A percentile compares a stretch with the other conserved stretches of the same genome.
Conservation (phyloP, 441 rosid genomes). For the Populus hybrid region DNA sequence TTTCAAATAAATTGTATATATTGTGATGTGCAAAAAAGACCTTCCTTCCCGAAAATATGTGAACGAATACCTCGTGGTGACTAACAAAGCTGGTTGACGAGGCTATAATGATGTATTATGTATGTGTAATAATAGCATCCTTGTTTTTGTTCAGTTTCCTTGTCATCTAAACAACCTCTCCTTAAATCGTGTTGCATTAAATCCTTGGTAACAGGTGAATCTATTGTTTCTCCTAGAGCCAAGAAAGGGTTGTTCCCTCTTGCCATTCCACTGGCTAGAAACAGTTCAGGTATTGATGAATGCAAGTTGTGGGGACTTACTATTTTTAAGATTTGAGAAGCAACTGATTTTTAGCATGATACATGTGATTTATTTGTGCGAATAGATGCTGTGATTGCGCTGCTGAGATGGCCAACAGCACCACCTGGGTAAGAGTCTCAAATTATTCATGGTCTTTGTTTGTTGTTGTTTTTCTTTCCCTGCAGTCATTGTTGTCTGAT, state of each 20-base stretch:
- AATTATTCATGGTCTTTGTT: constrained; percentile 4
- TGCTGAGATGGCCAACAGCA: constrained; percentile 92
- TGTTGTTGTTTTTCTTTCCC: constrained; percentile 11
- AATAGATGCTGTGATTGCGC: constrained; percentile 57
- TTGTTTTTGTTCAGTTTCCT: background rate
- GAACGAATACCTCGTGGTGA: background rate
- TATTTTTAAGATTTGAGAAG: background rate
- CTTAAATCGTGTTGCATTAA: background rate
- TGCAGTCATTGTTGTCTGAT: constrained; percentile 19
- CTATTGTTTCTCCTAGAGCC: constrained; percentile 70
- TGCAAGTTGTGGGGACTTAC: constrained; percentile 7
- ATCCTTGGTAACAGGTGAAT: constrained; percentile 45
- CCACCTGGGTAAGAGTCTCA: constrained; percentile 53
- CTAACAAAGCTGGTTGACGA: background rate
- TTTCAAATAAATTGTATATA: background rate
- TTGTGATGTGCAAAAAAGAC: background rate
- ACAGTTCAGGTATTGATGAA: constrained; percentile 49
- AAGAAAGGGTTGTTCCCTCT: constrained; percentile 82
- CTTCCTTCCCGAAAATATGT: background rate
- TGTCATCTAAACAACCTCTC: constrained; percentile 1
- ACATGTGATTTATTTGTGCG: constrained; percentile 22
- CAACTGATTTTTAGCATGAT: constrained; percentile 14
- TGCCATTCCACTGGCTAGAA: constrained; percentile 61
- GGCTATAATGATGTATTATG: background rate
- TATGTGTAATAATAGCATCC: background rate